Conservation (phyloP, 1,284 basidiomycete species). For the Violaceomyces palustris region DNA sequence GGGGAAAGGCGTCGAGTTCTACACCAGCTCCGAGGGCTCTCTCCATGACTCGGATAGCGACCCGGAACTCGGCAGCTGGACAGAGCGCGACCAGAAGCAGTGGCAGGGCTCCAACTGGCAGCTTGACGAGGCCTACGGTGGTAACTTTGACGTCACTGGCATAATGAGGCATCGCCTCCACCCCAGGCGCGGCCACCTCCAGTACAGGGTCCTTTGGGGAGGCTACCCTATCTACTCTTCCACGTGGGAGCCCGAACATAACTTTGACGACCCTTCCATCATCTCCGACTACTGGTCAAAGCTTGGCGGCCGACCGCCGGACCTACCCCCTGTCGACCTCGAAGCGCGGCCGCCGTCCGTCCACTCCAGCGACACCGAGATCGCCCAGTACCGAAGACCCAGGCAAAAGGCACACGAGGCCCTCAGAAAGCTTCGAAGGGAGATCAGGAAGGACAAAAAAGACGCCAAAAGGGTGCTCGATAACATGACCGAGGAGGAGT, state of each 20-base stretch:
- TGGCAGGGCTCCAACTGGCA: slow-evolving; percentile 17
- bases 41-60: slow-evolving; percentile 17
- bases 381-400: slow-evolving; percentile 12
- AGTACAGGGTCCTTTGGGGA: slow-evolving; percentile 20
- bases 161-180: slow-evolving; percentile 19
- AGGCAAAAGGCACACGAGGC: slow-evolving; percentile 17
- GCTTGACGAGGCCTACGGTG: slow-evolving; percentile 17
- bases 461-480: too few species aligned
- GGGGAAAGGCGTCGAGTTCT: slow-evolving; percentile 4
- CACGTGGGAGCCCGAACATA: slow-evolving; percentile 16
- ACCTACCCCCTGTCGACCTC: slow-evolving; percentile 1
- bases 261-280: slow-evolving; percentile 10
- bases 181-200: slow-evolving; percentile 13
- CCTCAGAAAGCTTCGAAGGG: slow-evolving; percentile 9
- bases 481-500: too few species aligned
- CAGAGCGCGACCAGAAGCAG: slow-evolving; percentile 7
- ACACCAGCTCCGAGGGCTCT: slow-evolving; percentile 28
- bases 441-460: slow-evolving; percentile 19
- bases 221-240: slow-evolving; percentile 21
- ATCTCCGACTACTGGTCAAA: slow-evolving; percentile 19
- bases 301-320: slow-evolving; percentile 14
- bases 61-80: slow-evolving; percentile 14
- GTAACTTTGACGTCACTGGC: slow-evolving; percentile 9
- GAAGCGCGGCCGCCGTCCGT: not conserved
- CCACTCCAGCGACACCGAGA: slow-evolving; percentile 5